phyloP scores from a whole-genome alignment of 2,329 filamentous ascomycete genomes.

The Pseudogymnoascus sp. region DNA sequence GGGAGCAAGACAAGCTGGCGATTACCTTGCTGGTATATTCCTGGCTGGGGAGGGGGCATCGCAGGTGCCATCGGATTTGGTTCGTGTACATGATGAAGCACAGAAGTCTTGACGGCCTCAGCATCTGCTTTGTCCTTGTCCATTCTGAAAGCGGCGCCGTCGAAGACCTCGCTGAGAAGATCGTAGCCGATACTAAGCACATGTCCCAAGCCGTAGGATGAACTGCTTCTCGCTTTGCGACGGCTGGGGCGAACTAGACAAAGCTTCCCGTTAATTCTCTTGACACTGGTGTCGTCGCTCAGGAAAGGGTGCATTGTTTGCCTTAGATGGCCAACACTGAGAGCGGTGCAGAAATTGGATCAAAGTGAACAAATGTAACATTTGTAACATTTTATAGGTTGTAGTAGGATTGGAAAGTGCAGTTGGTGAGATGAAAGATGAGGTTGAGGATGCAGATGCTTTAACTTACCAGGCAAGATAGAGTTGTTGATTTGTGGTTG shows the following conservation, averaged over 20 bases:
- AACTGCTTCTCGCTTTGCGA: not conserved
- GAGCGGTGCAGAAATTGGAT: not conserved
- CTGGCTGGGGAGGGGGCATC: not conserved
- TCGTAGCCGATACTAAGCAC: not conserved
- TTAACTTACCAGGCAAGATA: slow-evolving; percentile 1
- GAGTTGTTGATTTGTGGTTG: not conserved
- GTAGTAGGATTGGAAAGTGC: not conserved
- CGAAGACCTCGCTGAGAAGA: not conserved
- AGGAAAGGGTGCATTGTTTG: not conserved
- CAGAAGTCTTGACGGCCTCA: not conserved
- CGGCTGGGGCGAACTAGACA: slow-evolving; percentile 1
- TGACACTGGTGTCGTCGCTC: not conserved
- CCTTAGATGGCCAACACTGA: not conserved
- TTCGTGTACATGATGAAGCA: not conserved
- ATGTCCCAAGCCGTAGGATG: not conserved
- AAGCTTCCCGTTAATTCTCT: slow-evolving; percentile 6
- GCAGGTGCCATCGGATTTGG: not conserved
- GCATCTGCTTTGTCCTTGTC: not conserved
- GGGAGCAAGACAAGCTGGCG: slow-evolving; percentile 8
- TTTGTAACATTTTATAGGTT: not conserved
- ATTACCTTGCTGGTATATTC: slow-evolving; percentile 1
- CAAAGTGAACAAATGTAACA: not conserved
- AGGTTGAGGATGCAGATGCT: not conserved
- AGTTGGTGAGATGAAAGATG: not conserved
- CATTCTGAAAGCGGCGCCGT: not conserved